phyloP scores from a whole-genome alignment of 345 rosid genomes.

The Clarkia xantiana region DNA sequence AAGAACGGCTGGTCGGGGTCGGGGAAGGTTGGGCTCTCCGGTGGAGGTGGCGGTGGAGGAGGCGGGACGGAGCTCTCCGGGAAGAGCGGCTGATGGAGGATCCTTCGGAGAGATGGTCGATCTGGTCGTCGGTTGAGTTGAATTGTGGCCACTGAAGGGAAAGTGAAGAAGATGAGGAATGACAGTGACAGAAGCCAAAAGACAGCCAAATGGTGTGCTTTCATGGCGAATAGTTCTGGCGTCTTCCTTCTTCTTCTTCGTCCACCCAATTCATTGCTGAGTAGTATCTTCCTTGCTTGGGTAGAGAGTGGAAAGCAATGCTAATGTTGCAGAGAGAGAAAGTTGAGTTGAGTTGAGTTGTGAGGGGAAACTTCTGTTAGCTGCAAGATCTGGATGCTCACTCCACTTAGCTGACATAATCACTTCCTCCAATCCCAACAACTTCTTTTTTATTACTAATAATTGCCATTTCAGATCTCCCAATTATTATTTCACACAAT shows the following conservation, averaged over 20 bases:
- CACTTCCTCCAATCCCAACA: background rate
- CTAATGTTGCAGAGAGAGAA: conserved; percentile 8
- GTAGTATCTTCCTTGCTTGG: too few relatives aligned
- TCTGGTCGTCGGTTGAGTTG: background rate
- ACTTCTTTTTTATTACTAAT: too few relatives aligned
- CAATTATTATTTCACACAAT: too few relatives aligned
- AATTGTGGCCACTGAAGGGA: background rate
- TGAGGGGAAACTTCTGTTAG: conserved; percentile 39
- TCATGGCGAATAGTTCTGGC: conserved; percentile 50
- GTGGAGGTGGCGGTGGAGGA: conserved; percentile 39
- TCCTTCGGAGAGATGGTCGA: conserved; percentile 28
- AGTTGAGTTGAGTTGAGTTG: too few relatives aligned
- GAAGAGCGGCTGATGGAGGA: conserved; percentile 81
- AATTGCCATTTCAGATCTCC: too few relatives aligned
- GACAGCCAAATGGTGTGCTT: conserved; percentile 16
- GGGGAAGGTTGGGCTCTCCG: conserved; percentile 21
- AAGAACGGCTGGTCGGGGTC: conserved; percentile 79
- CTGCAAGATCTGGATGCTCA: conserved; percentile 61
- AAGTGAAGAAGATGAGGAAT: conserved; percentile 2
- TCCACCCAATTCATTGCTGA: conserved; percentile 35
- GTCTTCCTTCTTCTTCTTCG: conserved; percentile 15
- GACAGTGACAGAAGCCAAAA: conserved; percentile 7
- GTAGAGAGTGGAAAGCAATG: conserved; percentile 2
- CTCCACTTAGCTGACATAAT: conserved; percentile 26
- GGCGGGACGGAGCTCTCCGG: conserved; percentile 51